Base-by-base conservation (phyloP, 1,139 yeast genomes). In the Nakaseomyces kungkrabaensis region DNA sequence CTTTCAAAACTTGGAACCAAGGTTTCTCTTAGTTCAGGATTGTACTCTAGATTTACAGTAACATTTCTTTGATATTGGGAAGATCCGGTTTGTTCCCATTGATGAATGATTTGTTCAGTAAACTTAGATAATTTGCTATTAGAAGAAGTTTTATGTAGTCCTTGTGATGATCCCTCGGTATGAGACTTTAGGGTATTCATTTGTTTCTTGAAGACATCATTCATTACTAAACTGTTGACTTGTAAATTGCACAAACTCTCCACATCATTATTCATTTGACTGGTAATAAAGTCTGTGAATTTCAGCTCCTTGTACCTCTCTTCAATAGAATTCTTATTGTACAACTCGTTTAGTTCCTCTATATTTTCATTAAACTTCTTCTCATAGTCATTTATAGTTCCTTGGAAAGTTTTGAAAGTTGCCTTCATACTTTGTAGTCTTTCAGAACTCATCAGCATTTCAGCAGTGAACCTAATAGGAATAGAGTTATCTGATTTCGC, bases 1-100 rank as follows among this genome's bases (percentile, higher is more conserved):
- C 71, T 71, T 58, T 78, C 82, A 59, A 77, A 76, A 51, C 71
- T 73, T 1, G 84, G 83, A 6, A 77, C 72, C 52, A 79, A 64
- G 0, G 81, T 73, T 47, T 65, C 64, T 25, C 53, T 45, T 24
- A 66, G 52, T 5, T 54, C 51, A 27, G 59, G 58, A 32, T 52
- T 55, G 32, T 62, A 54, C 31, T 55, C 58, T 41, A 66, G 47
- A 25, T 56, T 56, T 24, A 65, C 51, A 5, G 52, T 41, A 48
- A 56, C 38, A 26, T 54, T 50, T 40, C 53, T 52, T 32, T 49
- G 52, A 49, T 54, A 60, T 38, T 54, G 54, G 41, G 43, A 48
- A 17, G 50, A 50, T 29, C 49, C 54, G 37, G 47, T 48, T 43
- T 47, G 38, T 4, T 51, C 51, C 61, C 56, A 56, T 13, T 47